Percentiles rank a stretch among this genome's conserved stretches.
Evolutionary conservation across 2,329 filamentous ascomycete species (phyloP).

Genomic region (Xylariaceae sp.): DNA sequence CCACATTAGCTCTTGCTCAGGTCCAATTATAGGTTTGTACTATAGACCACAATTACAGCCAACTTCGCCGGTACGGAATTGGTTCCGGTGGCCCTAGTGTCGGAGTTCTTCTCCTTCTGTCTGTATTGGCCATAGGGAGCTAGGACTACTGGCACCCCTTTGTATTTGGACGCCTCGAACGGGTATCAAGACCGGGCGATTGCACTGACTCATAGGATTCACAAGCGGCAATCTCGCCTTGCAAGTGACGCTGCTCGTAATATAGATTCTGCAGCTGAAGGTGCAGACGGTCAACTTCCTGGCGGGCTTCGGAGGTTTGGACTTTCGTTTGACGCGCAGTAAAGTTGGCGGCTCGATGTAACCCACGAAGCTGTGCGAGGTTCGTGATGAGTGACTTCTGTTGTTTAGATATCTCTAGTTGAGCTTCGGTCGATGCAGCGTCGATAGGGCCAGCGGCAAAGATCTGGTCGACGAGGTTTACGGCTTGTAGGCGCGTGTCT

Average conservation of each 20-base stretch:
- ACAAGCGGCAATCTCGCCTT: constrained; percentile 84
- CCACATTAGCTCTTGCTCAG: constrained; percentile 23
- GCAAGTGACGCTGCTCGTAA: constrained; percentile 88
- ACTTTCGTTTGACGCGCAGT: constrained; percentile 80
- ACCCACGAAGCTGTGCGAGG: constrained; percentile 71
- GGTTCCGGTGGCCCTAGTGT: neutral
- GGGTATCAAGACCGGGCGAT: neutral
- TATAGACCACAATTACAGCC: constrained; percentile 5
- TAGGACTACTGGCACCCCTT: constrained; percentile 9
- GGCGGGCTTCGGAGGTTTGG: constrained; percentile 76
- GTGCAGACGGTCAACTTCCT: constrained; percentile 87
- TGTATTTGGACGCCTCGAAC: constrained; percentile 3
- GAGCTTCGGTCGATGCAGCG: constrained; percentile 41
- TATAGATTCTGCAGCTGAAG: constrained; percentile 92
- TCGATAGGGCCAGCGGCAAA: constrained; percentile 41
- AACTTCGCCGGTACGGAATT: neutral
- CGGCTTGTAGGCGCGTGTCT: constrained; percentile 66
- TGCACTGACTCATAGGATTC: constrained; percentile 78
- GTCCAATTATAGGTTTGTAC: constrained; percentile 4
- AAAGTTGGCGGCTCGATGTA: constrained; percentile 78
- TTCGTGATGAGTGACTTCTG: constrained; percentile 77
- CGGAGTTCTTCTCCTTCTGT: neutral
- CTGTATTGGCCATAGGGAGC: neutral
- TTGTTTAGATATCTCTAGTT: constrained; percentile 61
- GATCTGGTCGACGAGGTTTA: constrained; percentile 54